These are phyloP conservation scores for Rhynchosporium secalis DNA, from an alignment of 2,329 filamentous ascomycete genomes.

Conservation along the genomic window DNA sequence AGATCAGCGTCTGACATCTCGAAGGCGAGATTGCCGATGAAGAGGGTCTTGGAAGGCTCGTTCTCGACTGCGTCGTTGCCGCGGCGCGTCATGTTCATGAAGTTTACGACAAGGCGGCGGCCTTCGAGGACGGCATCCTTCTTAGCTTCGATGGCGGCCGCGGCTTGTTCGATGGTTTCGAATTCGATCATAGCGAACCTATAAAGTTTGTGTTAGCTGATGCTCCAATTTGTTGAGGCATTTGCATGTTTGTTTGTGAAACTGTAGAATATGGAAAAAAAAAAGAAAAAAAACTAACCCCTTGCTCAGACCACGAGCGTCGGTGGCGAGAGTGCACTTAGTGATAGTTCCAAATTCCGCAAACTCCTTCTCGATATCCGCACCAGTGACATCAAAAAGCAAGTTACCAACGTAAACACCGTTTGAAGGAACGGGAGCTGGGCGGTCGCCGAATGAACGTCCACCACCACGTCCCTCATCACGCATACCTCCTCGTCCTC, in stretches of 20 bases:
- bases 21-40: slow-evolving; percentile 83
- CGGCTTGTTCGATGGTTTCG: slow-evolving; percentile 52
- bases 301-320: slow-evolving; percentile 65
- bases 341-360: slow-evolving; percentile 56
- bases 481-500: slow-evolving; percentile 11
- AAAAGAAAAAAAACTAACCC: slow-evolving; percentile 50
- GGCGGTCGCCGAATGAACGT: not conserved
- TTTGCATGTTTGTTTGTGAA: not conserved
- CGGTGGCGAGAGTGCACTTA: slow-evolving; percentile 56
- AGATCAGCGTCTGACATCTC: slow-evolving; percentile 83
- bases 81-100: slow-evolving; percentile 39
- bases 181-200: slow-evolving; percentile 70
- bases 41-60: slow-evolving; percentile 65
- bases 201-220: slow-evolving; percentile 2
- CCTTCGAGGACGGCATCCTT: slow-evolving; percentile 63
- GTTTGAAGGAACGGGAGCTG: slow-evolving; percentile 6
- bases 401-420: slow-evolving; percentile 67
- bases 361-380: slow-evolving; percentile 60
- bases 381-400: slow-evolving; percentile 64
- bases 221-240: not conserved
- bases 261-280: not conserved
- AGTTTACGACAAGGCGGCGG: slow-evolving; percentile 63
- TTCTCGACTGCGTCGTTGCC: slow-evolving; percentile 32
- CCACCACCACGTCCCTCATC: slow-evolving; percentile 11
- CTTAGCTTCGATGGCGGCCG: slow-evolving; percentile 55